A percentile compares a stretch with the other conserved stretches of the same genome.
These are phyloP conservation scores for Rachicladosporium sp. DNA, from an alignment of 2,329 filamentous ascomycete species.

Conservation along the genomic window DNA sequence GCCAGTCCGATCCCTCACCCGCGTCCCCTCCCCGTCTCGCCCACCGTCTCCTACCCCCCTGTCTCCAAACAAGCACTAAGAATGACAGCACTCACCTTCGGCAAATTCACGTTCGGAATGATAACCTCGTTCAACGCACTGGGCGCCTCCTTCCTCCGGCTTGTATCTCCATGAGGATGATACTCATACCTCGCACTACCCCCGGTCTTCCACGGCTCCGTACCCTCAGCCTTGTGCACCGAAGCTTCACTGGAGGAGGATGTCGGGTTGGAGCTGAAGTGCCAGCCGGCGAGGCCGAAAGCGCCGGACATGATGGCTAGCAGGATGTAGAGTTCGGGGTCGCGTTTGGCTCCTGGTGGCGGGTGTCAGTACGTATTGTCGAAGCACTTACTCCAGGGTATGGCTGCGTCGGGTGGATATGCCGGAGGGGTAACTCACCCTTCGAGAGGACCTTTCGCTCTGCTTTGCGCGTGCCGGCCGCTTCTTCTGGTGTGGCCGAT, in stretches of 20 bases:
- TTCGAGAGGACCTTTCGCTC: slow-evolving; percentile 39
- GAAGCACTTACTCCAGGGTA: too few relatives aligned
- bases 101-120: slow-evolving; percentile 83
- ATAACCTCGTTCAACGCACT: slow-evolving; percentile 92
- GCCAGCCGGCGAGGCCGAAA: slow-evolving; percentile 79
- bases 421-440: too few relatives aligned
- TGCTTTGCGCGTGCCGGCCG: slow-evolving; percentile 29
- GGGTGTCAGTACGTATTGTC: too few relatives aligned
- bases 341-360: slow-evolving; percentile 55
- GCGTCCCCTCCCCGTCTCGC: not conserved
- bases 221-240: slow-evolving; percentile 60
- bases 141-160: slow-evolving; percentile 74
- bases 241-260: slow-evolving; percentile 66
- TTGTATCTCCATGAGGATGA: slow-evolving; percentile 69
- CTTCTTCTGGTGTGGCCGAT: slow-evolving; percentile 27
- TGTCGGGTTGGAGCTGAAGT: slow-evolving; percentile 79
- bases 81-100: slow-evolving; percentile 51
- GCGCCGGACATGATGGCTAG: slow-evolving; percentile 81
- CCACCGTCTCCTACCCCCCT: slow-evolving; percentile 2
- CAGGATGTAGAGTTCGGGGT: slow-evolving; percentile 73
- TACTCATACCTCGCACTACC: slow-evolving; percentile 50
- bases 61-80: not conserved
- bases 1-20: not conserved
- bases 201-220: slow-evolving; percentile 83
- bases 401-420: too few relatives aligned